These are phyloP conservation scores for Tricholoma saponaceum DNA, from an alignment of 768 basidiomycete genomes.

Conservation along the genomic window DNA sequence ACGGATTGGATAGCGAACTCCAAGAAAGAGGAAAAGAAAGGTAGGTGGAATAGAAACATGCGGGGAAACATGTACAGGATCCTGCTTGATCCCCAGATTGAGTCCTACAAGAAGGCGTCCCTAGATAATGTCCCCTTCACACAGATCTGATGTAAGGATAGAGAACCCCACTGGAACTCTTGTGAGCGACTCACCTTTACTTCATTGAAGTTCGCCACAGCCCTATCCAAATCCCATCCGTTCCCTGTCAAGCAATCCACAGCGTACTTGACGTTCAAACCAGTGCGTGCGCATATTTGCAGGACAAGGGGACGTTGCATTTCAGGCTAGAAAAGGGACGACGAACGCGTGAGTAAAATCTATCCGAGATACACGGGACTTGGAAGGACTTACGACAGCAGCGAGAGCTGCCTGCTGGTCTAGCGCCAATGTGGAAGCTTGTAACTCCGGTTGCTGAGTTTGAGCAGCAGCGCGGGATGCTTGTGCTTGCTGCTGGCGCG, in stretches of 20 bases:
- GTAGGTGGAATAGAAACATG: background rate
- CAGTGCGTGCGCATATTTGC: conserved; percentile 68
- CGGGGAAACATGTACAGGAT: background rate
- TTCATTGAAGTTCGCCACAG: conserved; percentile 81
- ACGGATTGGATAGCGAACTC: conserved; percentile 1
- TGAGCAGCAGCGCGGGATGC: conserved; percentile 21
- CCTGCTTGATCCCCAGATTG: background rate
- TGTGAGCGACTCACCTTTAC: conserved; percentile 63
- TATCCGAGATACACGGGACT: conserved; percentile 1
- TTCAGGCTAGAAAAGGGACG: conserved; percentile 48
- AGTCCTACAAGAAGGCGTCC: conserved; percentile 49
- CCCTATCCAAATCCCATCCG: conserved; percentile 77
- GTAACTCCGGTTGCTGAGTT: conserved; percentile 20
- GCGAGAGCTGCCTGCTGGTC: conserved; percentile 50
- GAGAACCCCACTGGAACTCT: conserved; percentile 1
- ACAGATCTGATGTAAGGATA: conserved; percentile 21
- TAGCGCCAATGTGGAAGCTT: conserved; percentile 29
- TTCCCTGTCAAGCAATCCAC: conserved; percentile 85
- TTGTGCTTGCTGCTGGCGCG: conserved; percentile 22
- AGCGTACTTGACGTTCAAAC: conserved; percentile 75
- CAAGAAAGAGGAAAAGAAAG: conserved; percentile 6
- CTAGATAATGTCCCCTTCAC: conserved; percentile 44
- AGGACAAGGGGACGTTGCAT: conserved; percentile 67
- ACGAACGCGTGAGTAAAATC: background rate
- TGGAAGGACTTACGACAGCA: conserved; percentile 47